phyloP scores from a whole-genome alignment of 177 flowering plant species.

The Vitis hybrid region DNA sequence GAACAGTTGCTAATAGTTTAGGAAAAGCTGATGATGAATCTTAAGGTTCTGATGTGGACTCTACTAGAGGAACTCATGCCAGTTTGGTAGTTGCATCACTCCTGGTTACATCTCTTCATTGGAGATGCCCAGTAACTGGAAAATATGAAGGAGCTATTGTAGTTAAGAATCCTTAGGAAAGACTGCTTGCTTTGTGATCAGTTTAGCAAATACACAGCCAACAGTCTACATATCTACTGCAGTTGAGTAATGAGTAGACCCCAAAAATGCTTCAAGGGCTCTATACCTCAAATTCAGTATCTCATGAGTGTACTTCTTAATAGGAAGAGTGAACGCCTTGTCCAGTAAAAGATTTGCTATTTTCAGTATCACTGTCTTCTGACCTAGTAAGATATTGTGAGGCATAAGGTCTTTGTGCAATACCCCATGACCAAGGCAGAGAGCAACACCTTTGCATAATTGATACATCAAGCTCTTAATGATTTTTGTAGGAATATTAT shows the following conservation, averaged over 20 bases:
- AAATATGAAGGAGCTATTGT: slow-evolving; percentile 90
- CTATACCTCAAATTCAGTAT: slow-evolving; percentile 69
- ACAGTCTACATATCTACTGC: slow-evolving; percentile 96
- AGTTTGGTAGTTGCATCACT: slow-evolving; percentile 69
- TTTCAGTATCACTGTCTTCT: slow-evolving; percentile 71
- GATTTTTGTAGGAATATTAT: slow-evolving; percentile 40
- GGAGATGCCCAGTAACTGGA: slow-evolving; percentile 93
- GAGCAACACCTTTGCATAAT: slow-evolving; percentile 92
- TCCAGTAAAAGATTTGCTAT: slow-evolving; percentile 94
- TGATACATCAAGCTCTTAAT: slow-evolving; percentile 89
- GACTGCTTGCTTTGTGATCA: slow-evolving; percentile 78
- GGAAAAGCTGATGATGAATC: slow-evolving; percentile 1
- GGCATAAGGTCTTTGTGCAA: slow-evolving; percentile 94
- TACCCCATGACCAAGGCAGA: slow-evolving; percentile 90
- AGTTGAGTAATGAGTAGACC: slow-evolving; percentile 87
- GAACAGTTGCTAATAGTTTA: slow-evolving; percentile 58
- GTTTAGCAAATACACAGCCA: slow-evolving; percentile 90
- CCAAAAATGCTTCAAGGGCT: slow-evolving; percentile 90
- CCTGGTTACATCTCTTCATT: slow-evolving; percentile 89
- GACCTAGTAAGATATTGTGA: slow-evolving; percentile 88
- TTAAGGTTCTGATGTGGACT: slow-evolving; percentile 21
- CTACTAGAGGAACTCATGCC: slow-evolving; percentile 97
- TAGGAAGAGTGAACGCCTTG: slow-evolving; percentile 75
- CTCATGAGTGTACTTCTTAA: slow-evolving; percentile 96
- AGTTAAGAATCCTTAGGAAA: slow-evolving; percentile 91